Base-by-base conservation (phyloP, 345 rosid genomes). In the Aquilaria sinensis region DNA sequence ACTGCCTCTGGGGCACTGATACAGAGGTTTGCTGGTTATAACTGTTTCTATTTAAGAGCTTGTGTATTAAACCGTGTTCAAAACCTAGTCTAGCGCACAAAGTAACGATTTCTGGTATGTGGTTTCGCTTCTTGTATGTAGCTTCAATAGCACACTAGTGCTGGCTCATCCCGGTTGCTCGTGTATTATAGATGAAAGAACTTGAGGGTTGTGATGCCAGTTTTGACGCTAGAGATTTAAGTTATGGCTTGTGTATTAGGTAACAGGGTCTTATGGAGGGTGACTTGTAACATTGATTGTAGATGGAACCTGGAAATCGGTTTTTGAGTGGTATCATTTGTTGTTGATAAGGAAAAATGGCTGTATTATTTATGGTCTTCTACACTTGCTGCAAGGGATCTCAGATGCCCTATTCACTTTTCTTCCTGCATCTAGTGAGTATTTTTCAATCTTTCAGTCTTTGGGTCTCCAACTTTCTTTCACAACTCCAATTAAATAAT, bases 1-100 rank as follows among this genome's bases (percentile, higher is more conserved):
- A 70, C 77, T 72, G 83, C 72, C 43, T 45, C 74, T 72, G 77
- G 76, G 80, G 83, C 77, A 74, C 80, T 74, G 78, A 79, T 66
- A 43, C 63, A 57, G 46, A 60, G 52, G 31, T 32, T 64, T 66
- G 78, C 81, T 72, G 66, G 81, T 72, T 78, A 68, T 63, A 61
- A 74, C 71, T 76, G 70, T 77, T 70, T 63, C 67, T 63, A 37
- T 82, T 50, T 74, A 31, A 55, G 71, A 69, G 63, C 66, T 64
- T 61, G 61, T 47, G 59, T 37, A 9, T 37, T 37, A 37, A 37
- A 37, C 43, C 9, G 61, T 47, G 59, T 37, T 5, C 8, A 4
- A 37, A 37, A 37, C 43, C 43, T 37, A 37, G 43, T 23, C 43
- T 37, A 37, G 43, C 43, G 8, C 43, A 37, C 43, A 4, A 37